phyloP scores from a whole-genome alignment of 768 basidiomycete genomes.

The Piloderma croceum region DNA sequence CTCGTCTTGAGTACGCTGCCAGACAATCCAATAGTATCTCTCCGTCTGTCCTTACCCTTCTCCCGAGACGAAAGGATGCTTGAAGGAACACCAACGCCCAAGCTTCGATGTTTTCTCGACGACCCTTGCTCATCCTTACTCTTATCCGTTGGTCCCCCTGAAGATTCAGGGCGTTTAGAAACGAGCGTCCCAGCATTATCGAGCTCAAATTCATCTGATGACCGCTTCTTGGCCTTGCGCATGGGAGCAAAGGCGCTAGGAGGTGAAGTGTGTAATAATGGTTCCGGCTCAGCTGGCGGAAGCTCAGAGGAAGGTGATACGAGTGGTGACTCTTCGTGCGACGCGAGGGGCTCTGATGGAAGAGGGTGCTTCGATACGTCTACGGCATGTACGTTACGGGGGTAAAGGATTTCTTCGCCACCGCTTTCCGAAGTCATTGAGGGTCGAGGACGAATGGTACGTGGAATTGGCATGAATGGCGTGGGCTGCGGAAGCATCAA shows the following conservation, averaged over 20 bases:
- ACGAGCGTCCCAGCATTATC: constrained; percentile 61
- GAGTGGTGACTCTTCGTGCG: constrained; percentile 19
- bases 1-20: constrained; percentile 24
- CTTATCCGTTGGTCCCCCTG: constrained; percentile 38
- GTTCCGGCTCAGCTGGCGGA: constrained; percentile 24
- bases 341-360: constrained; percentile 25
- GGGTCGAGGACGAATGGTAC: constrained; percentile 50
- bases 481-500: constrained; percentile 27
- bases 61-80: constrained; percentile 35
- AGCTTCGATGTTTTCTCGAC: constrained; percentile 66
- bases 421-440: constrained; percentile 82
- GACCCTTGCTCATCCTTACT: constrained; percentile 47
- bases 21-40: constrained; percentile 46
- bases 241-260: constrained; percentile 59
- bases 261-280: constrained; percentile 39
- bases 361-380: constrained; percentile 21
- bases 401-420: constrained; percentile 86
- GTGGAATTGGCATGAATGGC: constrained; percentile 40
- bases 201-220: constrained; percentile 79
- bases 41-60: constrained; percentile 49
- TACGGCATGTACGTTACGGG: constrained; percentile 46
- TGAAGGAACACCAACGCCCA: constrained; percentile 48
- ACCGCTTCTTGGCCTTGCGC: constrained; percentile 64
- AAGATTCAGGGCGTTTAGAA: constrained; percentile 39
- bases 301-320: constrained; percentile 26